Base-by-base conservation (phyloP, 2,329 filamentous ascomycete species). In the Colletotrichum acutatum region DNA sequence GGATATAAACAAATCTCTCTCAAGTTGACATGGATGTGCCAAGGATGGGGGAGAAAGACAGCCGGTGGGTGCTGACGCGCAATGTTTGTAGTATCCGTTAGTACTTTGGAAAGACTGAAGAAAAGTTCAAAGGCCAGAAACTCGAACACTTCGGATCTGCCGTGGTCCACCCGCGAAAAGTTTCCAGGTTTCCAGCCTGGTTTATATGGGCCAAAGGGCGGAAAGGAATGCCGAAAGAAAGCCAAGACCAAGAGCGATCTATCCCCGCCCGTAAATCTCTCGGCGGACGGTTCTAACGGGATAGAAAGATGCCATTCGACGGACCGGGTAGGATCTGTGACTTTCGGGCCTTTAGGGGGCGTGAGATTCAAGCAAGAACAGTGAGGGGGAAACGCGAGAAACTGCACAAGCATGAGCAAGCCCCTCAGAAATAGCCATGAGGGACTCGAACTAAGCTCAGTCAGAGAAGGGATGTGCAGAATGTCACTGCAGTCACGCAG, bases 171-270 rank as follows among this genome's bases (percentile, higher is more conserved):
- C 60, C 54, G 34, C 26, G 30, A 72, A 61, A 56, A 30, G 60
- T 32, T 70, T 69, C 60, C 46, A 54, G 53, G 56, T 56, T 65
- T 19, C 66, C 70, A 70, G 66, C 70, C 70, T 46, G 70, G 70
- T 65, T 70, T 66, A 70, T 70, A 72, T 72, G 70, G 66, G 60
- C 66, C 70, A 65, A 60, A 52, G 49, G 9, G 28, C 66, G 66
- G 70, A 65, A 60, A 70, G 26, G 14, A 60, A 70, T 72, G 66
- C 66, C 70, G 66, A 70, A 52, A 26, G 37, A 42, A 42, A 42
- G 37, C 37, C 37, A 60, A 65, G 32, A 66, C 60, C 70, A 65
- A 61, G 60, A 24, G 19, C 19, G 46, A 49, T 14, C 14, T 32
- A 53, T 30, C 26, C 26, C 60, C 60, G 60, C 60, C n/a, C 42